Evolutionary conservation across 2,329 filamentous ascomycete genomes (phyloP).

Genomic region (Exutisphaerella laricina): DNA sequence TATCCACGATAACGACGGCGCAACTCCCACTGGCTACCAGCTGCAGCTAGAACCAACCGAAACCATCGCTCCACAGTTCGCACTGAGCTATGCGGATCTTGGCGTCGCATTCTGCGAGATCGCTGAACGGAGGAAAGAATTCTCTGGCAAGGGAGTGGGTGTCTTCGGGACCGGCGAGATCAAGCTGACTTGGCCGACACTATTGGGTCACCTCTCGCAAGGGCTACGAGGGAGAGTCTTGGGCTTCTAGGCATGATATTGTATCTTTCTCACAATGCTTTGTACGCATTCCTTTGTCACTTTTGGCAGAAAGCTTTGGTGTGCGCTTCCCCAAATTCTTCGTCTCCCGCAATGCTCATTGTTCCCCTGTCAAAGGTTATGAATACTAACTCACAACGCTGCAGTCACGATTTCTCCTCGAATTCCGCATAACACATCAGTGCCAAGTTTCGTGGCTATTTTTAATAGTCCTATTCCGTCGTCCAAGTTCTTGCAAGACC

Average conservation of each 20-base stretch:
- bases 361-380: too few relatives aligned
- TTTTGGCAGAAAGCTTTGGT: too few relatives aligned
- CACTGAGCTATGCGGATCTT: slow-evolving; percentile 22
- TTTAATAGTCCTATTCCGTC: too few relatives aligned
- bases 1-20: slow-evolving; percentile 13
- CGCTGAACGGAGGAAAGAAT: slow-evolving; percentile 19
- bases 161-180: slow-evolving; percentile 19
- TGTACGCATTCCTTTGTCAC: too few relatives aligned
- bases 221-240: background rate
- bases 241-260: background rate
- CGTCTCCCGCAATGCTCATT: too few relatives aligned
- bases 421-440: too few relatives aligned
- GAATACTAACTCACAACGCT: too few relatives aligned
- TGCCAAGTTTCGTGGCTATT: too few relatives aligned
- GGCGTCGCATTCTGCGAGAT: slow-evolving; percentile 22
- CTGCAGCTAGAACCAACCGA: slow-evolving; percentile 1
- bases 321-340: too few relatives aligned
- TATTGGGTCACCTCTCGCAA: slow-evolving; percentile 10
- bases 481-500: too few relatives aligned
- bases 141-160: slow-evolving; percentile 15
- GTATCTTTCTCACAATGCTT: too few relatives aligned
- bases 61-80: slow-evolving; percentile 9
- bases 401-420: too few relatives aligned
- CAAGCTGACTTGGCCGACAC: slow-evolving; percentile 12
- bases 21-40: slow-evolving; percentile 13